phyloP scores from a whole-genome alignment of 1,139 yeast species.

The Candida smagusa region DNA sequence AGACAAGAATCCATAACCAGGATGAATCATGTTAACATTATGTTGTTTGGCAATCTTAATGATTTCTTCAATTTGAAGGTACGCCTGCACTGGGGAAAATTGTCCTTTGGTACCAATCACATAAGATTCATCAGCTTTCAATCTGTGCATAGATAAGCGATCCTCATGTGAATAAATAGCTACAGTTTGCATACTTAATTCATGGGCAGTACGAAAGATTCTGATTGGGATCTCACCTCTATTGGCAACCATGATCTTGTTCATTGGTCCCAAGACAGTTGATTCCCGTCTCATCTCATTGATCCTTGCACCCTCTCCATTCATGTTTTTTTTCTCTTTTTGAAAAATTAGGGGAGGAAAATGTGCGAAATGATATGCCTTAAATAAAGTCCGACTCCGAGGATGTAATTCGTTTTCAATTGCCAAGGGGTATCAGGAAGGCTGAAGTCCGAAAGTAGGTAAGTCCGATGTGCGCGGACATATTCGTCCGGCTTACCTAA shows the following conservation, averaged over 20 bases:
- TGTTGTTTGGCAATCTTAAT: conserved; percentile 85
- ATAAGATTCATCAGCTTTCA: conserved; percentile 90
- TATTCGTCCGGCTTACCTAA: not conserved
- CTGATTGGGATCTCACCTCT: conserved; percentile 92
- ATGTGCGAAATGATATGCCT: too few species aligned
- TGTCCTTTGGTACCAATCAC: conserved; percentile 89
- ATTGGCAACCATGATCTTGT: conserved; percentile 86
- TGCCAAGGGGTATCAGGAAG: not conserved
- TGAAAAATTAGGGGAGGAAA: too few species aligned
- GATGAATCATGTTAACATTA: conserved; percentile 93
- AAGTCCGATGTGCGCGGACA: not conserved
- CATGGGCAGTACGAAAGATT: conserved; percentile 96
- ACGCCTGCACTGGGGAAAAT: conserved; percentile 93
- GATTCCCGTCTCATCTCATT: conserved; percentile 61
- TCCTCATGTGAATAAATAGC: conserved; percentile 98
- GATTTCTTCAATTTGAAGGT: conserved; percentile 93
- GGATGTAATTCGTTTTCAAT: conserved; percentile 2
- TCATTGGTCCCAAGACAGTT: conserved; percentile 59
- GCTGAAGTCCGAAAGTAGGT: not conserved
- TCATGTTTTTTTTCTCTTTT: too few species aligned
- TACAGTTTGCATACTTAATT: conserved; percentile 94
- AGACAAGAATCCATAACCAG: conserved; percentile 95
- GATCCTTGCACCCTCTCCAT: conserved; percentile 25
- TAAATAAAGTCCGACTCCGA: conserved; percentile 8
- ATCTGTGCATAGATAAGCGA: conserved; percentile 88